A percentile compares a stretch with the other conserved stretches of the same genome.
Evolutionary conservation across 225 moss, liverwort and hornwort genomes (phyloP).

Genomic region (Takakia lepidozioides): DNA sequence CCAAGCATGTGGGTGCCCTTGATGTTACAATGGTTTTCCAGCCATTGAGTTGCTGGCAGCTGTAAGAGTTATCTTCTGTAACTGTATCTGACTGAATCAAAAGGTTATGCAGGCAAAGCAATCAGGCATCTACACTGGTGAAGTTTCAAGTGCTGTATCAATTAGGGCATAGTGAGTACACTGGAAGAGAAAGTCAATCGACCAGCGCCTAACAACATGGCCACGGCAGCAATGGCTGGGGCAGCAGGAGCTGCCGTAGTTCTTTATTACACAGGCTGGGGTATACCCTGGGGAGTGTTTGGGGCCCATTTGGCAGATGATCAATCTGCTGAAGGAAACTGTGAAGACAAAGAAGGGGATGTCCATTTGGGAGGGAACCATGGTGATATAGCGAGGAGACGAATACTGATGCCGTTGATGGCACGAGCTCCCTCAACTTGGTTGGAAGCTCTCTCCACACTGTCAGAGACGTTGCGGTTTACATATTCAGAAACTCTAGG

Average conservation of each 20-base stretch:
- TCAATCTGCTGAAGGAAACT: constrained; percentile 6
- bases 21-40: too few species aligned
- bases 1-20: too few species aligned
- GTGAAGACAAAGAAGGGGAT: constrained; percentile 23
- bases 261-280: constrained; percentile 91
- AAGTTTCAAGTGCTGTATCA: too few species aligned
- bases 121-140: too few species aligned
- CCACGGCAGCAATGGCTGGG: constrained; percentile 75
- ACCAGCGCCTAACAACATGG: too few species aligned
- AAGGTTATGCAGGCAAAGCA: too few species aligned
- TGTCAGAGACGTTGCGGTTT: constrained; percentile 76
- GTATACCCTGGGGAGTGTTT: constrained; percentile 66
- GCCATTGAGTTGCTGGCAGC: too few species aligned
- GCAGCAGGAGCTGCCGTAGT: constrained; percentile 86
- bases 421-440: constrained; percentile 87
- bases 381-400: constrained; percentile 31
- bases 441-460: constrained; percentile 86
- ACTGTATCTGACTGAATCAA: too few species aligned
- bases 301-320: constrained; percentile 21
- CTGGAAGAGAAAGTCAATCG: too few species aligned
- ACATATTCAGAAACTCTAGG: constrained; percentile 90
- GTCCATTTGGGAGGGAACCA: constrained; percentile 42
- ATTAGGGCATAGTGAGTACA: too few species aligned
- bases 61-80: too few species aligned
- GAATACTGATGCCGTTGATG: constrained; percentile 58